Evolutionary conservation across 371 early-diverging fungal species (phyloP).

Genomic region (Mucor piriformis): DNA sequence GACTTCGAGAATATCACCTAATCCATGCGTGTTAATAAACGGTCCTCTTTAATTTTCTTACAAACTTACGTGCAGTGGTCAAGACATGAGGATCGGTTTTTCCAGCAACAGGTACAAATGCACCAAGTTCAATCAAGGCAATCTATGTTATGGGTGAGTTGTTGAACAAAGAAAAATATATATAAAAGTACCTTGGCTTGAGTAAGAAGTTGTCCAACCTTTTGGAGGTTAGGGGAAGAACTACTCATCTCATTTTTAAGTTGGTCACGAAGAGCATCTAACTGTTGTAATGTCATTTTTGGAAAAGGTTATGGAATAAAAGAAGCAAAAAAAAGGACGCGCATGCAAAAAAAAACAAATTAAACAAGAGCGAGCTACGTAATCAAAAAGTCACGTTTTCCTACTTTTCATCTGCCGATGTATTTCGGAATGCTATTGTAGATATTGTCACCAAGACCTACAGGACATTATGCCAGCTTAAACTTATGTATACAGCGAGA

Average conservation of each 20-base stretch:
- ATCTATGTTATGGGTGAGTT: too few species aligned
- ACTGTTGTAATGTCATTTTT: slow-evolving; percentile 38
- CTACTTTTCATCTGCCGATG: too few species aligned
- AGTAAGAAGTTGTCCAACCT: slow-evolving; percentile 70
- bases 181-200: slow-evolving; percentile 75
- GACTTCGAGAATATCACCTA: slow-evolving; percentile 89
- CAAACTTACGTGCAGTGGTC: slow-evolving; percentile 69
- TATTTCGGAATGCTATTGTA: too few species aligned
- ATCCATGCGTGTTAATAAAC: background rate
- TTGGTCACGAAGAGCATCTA: slow-evolving; percentile 47
- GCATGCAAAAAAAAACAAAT: slow-evolving; percentile 2
- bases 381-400: slow-evolving; percentile 3
- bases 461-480: too few species aligned
- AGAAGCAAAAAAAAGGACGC: slow-evolving; percentile 16
- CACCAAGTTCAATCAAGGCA: slow-evolving; percentile 73
- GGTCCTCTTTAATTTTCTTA: too few species aligned
- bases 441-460: too few species aligned
- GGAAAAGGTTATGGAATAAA: background rate
- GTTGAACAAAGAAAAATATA: background rate
- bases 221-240: slow-evolving; percentile 73
- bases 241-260: slow-evolving; percentile 67
- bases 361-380: slow-evolving; percentile 7
- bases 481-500: too few species aligned
- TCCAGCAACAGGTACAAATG: slow-evolving; percentile 65
- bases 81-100: slow-evolving; percentile 67